These are phyloP conservation scores for Neurospora sp. DNA, from an alignment of 495 filamentous ascomycete species.

Conservation along the genomic window DNA sequence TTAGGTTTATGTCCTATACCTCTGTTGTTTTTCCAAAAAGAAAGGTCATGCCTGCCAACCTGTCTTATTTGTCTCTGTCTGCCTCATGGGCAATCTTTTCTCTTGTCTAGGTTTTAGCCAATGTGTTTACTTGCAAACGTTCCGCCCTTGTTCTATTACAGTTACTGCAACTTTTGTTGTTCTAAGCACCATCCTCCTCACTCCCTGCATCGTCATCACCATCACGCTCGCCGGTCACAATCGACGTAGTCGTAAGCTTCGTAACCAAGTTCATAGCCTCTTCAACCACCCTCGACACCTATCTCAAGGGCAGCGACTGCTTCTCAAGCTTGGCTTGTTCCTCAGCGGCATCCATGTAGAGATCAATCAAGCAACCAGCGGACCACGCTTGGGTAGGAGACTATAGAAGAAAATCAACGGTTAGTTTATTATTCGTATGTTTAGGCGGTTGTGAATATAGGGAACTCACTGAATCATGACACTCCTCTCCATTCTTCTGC, in stretches of 20 bases:
- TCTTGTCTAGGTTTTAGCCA: background rate
- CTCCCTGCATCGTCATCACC: background rate
- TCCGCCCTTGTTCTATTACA: background rate
- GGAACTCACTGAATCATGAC: slow-evolving; percentile 71
- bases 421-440: slow-evolving; percentile 7
- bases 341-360: slow-evolving; percentile 78
- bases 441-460: background rate
- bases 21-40: background rate
- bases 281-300: background rate
- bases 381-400: slow-evolving; percentile 96
- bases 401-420: slow-evolving; percentile 23
- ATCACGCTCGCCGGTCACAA: background rate
- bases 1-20: background rate
- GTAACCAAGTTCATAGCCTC: background rate
- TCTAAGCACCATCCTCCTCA: background rate
- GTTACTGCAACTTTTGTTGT: background rate
- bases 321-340: slow-evolving; percentile 26
- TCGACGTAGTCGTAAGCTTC: background rate
- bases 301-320: slow-evolving; percentile 15
- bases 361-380: slow-evolving; percentile 81
- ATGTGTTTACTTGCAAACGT: background rate
- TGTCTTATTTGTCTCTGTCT: background rate
- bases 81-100: background rate
- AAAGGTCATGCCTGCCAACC: background rate
- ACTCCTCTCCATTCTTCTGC: slow-evolving; percentile 74